Evolutionary conservation across 2,329 filamentous ascomycete genomes (phyloP).

Genomic region (Salinomyces thailandicus): DNA sequence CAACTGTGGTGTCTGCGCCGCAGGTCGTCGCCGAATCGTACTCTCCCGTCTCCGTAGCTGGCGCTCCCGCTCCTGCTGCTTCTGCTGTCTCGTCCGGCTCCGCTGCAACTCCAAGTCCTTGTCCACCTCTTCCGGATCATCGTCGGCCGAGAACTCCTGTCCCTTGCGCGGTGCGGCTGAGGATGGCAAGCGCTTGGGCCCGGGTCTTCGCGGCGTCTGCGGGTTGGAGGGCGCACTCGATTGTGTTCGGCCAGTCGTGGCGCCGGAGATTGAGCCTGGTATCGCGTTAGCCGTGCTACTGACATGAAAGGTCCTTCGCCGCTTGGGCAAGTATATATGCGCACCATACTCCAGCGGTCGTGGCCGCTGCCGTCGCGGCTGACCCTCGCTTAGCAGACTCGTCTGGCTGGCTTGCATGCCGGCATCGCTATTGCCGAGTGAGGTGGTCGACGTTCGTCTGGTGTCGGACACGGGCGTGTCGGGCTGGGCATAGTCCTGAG

Average conservation of each 20-base stretch:
- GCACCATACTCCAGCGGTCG: conserved; percentile 22
- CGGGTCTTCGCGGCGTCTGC: conserved; percentile 51
- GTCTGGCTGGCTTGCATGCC: conserved; percentile 19
- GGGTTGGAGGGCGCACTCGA: conserved; percentile 4
- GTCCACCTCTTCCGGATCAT: conserved; percentile 71
- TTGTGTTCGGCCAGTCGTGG: conserved; percentile 3
- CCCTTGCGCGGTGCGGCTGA: conserved; percentile 66
- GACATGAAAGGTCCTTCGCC: not conserved
- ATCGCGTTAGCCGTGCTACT: not conserved
- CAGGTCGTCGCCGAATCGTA: conserved; percentile 41
- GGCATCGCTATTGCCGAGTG: conserved; percentile 4
- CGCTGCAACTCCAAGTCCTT: conserved; percentile 47
- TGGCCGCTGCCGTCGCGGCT: conserved; percentile 11
- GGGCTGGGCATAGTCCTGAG: conserved; percentile 2
- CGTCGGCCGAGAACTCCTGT: conserved; percentile 82
- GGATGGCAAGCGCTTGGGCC: conserved; percentile 62
- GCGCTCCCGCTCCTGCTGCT: conserved; percentile 17
- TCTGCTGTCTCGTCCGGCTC: conserved; percentile 13
- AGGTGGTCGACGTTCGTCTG: conserved; percentile 9
- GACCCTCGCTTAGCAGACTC: conserved; percentile 12
- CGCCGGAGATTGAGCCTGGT: conserved; percentile 13
- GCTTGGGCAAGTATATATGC: not conserved
- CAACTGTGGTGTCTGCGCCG: conserved; percentile 36
- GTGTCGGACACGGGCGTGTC: conserved; percentile 5
- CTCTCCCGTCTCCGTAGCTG: conserved; percentile 39